These are phyloP conservation scores for Hypoxylon sp. DNA, from an alignment of 2,329 filamentous ascomycete genomes.

Conservation along the genomic window DNA sequence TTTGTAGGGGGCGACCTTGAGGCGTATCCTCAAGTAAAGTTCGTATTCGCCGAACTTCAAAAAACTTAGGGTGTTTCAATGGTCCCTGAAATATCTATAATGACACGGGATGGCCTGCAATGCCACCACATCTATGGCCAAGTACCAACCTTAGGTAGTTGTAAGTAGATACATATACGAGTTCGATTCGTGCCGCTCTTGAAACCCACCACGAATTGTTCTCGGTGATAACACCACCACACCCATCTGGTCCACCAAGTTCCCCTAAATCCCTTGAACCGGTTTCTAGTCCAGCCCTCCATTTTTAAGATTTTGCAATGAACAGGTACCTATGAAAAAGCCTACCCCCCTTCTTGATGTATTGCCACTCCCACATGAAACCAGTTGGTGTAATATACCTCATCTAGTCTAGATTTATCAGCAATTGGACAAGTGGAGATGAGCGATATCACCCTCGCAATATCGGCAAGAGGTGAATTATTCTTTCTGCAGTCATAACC, in stretches of 20 bases:
- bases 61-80: neutral
- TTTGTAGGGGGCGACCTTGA: neutral
- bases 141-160: neutral
- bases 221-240: neutral
- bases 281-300: neutral
- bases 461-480: neutral
- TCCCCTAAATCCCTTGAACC: neutral
- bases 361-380: neutral
- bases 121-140: neutral
- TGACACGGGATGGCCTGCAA: neutral
- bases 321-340: neutral
- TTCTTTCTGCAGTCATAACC: neutral
- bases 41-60: neutral
- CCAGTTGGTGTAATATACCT: neutral
- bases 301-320: neutral
- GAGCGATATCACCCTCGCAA: neutral
- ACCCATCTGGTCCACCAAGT: neutral
- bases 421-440: neutral
- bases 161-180: neutral
- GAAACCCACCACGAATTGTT: neutral
- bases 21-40: neutral
- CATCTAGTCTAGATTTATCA: neutral
- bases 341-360: neutral
- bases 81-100: neutral
- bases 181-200: neutral